Evolutionary conservation across 2,329 filamentous ascomycete genomes (phyloP).

Genomic region (Volutella citrinella): DNA sequence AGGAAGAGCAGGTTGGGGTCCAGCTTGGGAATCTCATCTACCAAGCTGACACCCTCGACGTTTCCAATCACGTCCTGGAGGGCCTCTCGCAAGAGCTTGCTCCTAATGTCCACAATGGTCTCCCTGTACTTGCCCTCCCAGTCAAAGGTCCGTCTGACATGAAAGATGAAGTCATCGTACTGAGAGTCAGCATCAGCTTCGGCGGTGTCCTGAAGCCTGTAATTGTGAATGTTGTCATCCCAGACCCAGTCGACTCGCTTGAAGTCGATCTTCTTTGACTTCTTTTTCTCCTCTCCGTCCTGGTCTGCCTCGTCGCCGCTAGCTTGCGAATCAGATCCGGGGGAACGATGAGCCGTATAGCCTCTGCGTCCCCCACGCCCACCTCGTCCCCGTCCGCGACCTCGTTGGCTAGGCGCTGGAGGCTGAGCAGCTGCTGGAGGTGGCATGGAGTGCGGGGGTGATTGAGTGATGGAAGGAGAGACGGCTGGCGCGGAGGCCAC

Average conservation of each 20-base stretch:
- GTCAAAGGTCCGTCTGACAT: conserved; percentile 78
- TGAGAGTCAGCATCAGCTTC: conserved; percentile 45
- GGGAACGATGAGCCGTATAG: too few relatives aligned
- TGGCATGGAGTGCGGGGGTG: too few relatives aligned
- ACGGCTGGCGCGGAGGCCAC: too few relatives aligned
- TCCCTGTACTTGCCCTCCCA: conserved; percentile 75
- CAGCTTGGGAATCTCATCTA: conserved; percentile 73
- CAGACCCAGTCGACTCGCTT: conserved; percentile 55
- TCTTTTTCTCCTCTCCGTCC: conserved; percentile 7
- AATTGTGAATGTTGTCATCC: conserved; percentile 48
- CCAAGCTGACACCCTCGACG: conserved; percentile 62
- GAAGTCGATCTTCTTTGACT: conserved; percentile 34
- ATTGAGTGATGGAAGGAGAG: too few relatives aligned
- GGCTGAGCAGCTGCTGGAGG: too few relatives aligned
- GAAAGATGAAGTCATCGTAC: conserved; percentile 79
- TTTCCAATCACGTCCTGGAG: conserved; percentile 38
- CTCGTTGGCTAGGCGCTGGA: too few relatives aligned
- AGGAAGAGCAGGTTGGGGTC: conserved; percentile 71
- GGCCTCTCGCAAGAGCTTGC: conserved; percentile 70
- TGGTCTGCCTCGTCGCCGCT: conserved; percentile 8
- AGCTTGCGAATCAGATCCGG: too few relatives aligned
- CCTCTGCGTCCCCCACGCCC: too few relatives aligned
- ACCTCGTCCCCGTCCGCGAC: too few relatives aligned
- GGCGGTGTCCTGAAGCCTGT: conserved; percentile 53
- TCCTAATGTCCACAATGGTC: conserved; percentile 82